Conservation (phyloP, 2,329 filamentous ascomycete genomes). For the Waltergamsia citrina region DNA sequence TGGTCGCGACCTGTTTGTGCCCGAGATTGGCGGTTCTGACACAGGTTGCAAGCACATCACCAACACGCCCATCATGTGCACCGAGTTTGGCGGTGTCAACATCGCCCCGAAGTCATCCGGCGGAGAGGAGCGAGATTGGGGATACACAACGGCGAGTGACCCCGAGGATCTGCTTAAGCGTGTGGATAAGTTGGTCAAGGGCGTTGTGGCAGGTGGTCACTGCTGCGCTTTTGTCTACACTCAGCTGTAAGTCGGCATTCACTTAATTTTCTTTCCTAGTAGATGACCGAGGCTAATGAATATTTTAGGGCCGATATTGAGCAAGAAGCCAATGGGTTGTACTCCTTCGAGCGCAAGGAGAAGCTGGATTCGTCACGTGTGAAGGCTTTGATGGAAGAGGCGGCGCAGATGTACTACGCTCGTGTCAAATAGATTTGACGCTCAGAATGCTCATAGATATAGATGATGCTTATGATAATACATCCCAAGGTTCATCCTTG, state of each 20-base stretch:
- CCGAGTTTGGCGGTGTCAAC: conserved; percentile 61
- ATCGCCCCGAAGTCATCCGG: conserved; percentile 40
- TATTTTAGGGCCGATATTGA: conserved; percentile 45
- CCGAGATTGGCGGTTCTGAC: conserved; percentile 29
- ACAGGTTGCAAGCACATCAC: conserved; percentile 38
- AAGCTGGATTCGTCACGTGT: conserved; percentile 50
- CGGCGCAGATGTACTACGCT: conserved; percentile 34
- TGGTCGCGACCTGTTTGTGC: conserved; percentile 44
- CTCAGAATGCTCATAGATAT: no score
- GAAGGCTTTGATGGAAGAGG: conserved; percentile 47
- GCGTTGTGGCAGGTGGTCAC: conserved; percentile 44
- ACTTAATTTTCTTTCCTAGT: background rate
- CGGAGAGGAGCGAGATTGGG: conserved; percentile 44
- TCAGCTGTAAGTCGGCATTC: conserved; percentile 39
- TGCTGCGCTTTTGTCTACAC: conserved; percentile 58
- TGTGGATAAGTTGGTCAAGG: conserved; percentile 49
- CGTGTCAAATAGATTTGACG: conserved; percentile 10
- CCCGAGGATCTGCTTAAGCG: conserved; percentile 48
- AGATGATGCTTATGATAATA: no score
- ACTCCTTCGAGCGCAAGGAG: conserved; percentile 49
- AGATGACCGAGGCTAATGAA: conserved; percentile 5
- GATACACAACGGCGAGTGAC: conserved; percentile 57
- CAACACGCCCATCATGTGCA: conserved; percentile 53
- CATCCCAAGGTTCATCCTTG: no score
- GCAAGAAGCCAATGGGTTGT: conserved; percentile 60